Conservation (phyloP, 345 rosid species). For the Camelina hispida region DNA sequence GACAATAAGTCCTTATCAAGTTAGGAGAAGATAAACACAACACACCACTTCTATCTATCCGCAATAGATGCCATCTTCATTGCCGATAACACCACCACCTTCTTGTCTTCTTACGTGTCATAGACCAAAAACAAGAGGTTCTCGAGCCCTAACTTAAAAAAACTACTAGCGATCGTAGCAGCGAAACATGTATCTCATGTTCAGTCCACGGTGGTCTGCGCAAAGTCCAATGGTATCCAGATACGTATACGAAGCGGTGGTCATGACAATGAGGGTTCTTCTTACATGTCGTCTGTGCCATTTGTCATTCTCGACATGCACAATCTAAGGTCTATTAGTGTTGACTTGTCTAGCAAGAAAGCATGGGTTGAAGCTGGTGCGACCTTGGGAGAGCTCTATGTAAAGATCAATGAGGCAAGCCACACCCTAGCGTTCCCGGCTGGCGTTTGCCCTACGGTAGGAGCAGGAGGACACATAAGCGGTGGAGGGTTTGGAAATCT, state of each 20-base stretch:
- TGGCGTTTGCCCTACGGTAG: slow-evolving; percentile 55
- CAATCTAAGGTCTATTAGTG: slow-evolving; percentile 45
- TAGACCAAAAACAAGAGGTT: slow-evolving; percentile 41
- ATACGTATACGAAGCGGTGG: slow-evolving; percentile 60
- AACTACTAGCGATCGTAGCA: slow-evolving; percentile 35
- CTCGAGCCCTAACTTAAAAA: slow-evolving; percentile 25
- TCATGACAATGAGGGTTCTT: slow-evolving; percentile 65
- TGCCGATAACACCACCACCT: slow-evolving; percentile 35
- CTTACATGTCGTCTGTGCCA: slow-evolving; percentile 50
- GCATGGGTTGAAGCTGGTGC: slow-evolving; percentile 62
- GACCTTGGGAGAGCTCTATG: slow-evolving; percentile 59
- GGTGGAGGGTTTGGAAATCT: slow-evolving; percentile 64
- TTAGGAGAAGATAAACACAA: too few relatives aligned
- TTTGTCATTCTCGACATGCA: slow-evolving; percentile 56
- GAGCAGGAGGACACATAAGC: slow-evolving; percentile 59
- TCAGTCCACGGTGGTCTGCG: slow-evolving; percentile 45
- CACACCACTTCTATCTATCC: too few relatives aligned
- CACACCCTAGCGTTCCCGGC: slow-evolving; percentile 50
- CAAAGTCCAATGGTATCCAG: slow-evolving; percentile 37
- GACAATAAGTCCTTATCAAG: too few relatives aligned
- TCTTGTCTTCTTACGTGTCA: slow-evolving; percentile 28
- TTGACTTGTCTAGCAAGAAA: slow-evolving; percentile 34
- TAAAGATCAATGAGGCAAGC: slow-evolving; percentile 49
- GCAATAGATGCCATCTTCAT: slow-evolving; percentile 31
- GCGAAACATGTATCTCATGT: slow-evolving; percentile 41